phyloP scores from a whole-genome alignment of 805 yeast species.

The Wickerhamiella domercqiae region DNA sequence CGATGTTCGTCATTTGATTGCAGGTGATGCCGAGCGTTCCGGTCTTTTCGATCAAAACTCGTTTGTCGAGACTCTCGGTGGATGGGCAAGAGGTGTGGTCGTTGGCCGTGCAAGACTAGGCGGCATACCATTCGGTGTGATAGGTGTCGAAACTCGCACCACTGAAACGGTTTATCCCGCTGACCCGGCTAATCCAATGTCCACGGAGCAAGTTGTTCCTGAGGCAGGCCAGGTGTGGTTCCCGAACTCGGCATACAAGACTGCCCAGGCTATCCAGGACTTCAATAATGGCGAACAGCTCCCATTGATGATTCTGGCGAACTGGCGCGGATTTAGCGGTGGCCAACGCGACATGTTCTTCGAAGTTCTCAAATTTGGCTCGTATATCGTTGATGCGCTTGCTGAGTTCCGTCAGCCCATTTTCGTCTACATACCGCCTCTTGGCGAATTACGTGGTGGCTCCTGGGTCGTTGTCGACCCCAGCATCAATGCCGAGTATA shows the following conservation, averaged over 20 bases:
- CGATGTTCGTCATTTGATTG: conserved; percentile 91
- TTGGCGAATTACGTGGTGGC: conserved; percentile 98
- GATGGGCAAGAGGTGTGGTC: conserved; percentile 98
- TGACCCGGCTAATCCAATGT: conserved; percentile 95
- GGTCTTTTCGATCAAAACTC: conserved; percentile 90
- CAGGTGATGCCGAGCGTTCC: conserved; percentile 68
- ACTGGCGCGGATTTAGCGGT: conserved; percentile 99
- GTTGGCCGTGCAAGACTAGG: conserved; percentile 98
- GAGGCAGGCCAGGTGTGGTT: conserved; percentile 99
- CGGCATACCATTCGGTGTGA: conserved; percentile 97
- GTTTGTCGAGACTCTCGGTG: conserved; percentile 89
- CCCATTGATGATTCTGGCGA: conserved; percentile 93
- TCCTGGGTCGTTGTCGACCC: conserved; percentile 99
- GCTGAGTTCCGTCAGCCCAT: conserved; percentile 94
- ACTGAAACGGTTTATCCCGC: conserved; percentile 90
- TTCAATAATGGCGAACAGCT: conserved; percentile 96
- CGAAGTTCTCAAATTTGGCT: conserved; percentile 93
- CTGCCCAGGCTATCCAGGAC: conserved; percentile 96
- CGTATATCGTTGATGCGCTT: conserved; percentile 92
- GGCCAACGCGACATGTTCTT: conserved; percentile 99
- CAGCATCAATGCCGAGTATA: conserved; percentile 87
- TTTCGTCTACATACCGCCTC: conserved; percentile 93
- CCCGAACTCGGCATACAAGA: conserved; percentile 97
- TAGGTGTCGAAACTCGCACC: conserved; percentile 85
- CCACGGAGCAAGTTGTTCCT: conserved; percentile 71